Percentiles rank a stretch among this genome's conserved stretches.
Evolutionary conservation across 805 yeast genomes (phyloP).

Genomic region (Brettanomyces custersianus): DNA sequence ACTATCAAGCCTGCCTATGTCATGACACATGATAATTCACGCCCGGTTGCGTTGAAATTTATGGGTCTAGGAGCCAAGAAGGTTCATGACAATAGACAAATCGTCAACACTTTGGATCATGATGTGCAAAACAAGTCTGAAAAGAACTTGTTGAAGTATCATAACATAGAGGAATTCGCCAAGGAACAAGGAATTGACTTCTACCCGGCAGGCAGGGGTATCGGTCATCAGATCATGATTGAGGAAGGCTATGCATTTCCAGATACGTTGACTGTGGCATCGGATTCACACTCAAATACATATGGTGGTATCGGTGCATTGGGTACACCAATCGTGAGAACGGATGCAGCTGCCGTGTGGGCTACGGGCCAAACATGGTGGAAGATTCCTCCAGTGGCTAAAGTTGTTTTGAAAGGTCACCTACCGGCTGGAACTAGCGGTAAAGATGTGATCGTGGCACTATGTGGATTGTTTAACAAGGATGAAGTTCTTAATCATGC

Average conservation of each 20-base stretch:
- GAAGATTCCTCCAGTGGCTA: constrained; percentile 99
- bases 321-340: constrained; percentile 96
- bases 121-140: constrained; percentile 93
- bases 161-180: constrained; percentile 85
- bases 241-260: constrained; percentile 99
- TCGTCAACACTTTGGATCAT: constrained; percentile 94
- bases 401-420: constrained; percentile 75
- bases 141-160: constrained; percentile 79
- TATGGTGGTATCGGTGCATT: constrained; percentile 95
- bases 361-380: constrained; percentile 99
- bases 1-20: constrained; percentile 93
- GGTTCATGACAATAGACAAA: constrained; percentile 79
- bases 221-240: constrained; percentile 98
- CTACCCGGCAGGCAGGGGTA: constrained; percentile 98
- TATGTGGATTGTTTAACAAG: constrained; percentile 87
- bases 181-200: constrained; percentile 87
- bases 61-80: constrained; percentile 86
- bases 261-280: constrained; percentile 84
- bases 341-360: constrained; percentile 99
- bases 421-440: constrained; percentile 88
- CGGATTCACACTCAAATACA: constrained; percentile 96
- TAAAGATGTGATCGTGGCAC: constrained; percentile 91
- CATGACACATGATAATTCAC: constrained; percentile 98
- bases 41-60: constrained; percentile 98
- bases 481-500: constrained; percentile 93